These are phyloP conservation scores for Oldenlandia corymbosa DNA, from an alignment of 257 asterid species.

Conservation along the genomic window DNA sequence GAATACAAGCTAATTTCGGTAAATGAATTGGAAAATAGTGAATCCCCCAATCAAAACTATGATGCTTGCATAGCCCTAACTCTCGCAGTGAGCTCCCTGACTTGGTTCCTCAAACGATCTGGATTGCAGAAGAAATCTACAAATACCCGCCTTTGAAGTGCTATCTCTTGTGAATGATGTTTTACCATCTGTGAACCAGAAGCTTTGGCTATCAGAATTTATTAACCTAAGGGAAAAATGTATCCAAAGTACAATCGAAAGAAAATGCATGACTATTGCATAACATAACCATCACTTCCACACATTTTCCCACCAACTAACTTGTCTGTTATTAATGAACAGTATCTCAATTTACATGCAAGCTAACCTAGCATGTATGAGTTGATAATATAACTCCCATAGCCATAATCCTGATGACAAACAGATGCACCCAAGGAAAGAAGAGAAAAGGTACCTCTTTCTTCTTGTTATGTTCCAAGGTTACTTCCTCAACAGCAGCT, in stretches of 20 bases:
- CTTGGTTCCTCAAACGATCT: conserved; percentile 82
- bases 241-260: not conserved
- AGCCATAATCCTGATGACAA: not conserved
- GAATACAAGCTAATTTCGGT: too few relatives aligned
- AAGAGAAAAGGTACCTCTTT: conserved; percentile 47
- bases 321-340: not conserved
- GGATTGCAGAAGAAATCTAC: conserved; percentile 97
- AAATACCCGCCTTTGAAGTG: conserved; percentile 77
- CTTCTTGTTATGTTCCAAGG: conserved; percentile 88
- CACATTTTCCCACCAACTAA: not conserved
- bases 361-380: too few relatives aligned
- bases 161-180: conserved; percentile 86
- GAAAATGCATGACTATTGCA: not conserved
- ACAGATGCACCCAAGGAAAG: not conserved
- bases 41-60: too few relatives aligned
- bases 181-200: conserved; percentile 60
- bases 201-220: not conserved
- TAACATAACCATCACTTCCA: not conserved
- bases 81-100: conserved; percentile 82
- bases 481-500: conserved; percentile 86
- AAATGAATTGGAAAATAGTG: too few relatives aligned
- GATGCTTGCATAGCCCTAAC: conserved; percentile 83
- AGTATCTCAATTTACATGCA: too few relatives aligned
- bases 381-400: not conserved
- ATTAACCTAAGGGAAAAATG: not conserved